phyloP scores from a whole-genome alignment of 805 yeast species.

The Candida awuae region DNA sequence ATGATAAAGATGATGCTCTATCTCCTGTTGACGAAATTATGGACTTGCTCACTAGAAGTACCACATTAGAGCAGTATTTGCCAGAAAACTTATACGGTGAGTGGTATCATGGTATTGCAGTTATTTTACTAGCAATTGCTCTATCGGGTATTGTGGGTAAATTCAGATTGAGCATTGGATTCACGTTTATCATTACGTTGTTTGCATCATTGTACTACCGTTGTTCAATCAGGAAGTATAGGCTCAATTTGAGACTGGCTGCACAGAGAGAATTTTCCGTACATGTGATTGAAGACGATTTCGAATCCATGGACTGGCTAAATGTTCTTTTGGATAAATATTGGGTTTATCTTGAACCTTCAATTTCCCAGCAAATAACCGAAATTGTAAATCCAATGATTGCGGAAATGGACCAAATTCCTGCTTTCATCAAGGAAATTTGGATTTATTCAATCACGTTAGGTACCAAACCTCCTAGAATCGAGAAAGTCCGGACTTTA shows the following conservation, averaged over 20 bases:
- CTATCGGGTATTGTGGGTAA: slow-evolving; percentile 76
- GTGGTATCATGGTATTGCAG: slow-evolving; percentile 89
- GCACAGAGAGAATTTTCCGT: slow-evolving; percentile 83
- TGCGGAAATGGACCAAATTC: slow-evolving; percentile 61
- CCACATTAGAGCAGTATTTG: slow-evolving; percentile 65
- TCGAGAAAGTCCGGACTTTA: slow-evolving; percentile 83
- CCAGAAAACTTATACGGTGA: slow-evolving; percentile 82
- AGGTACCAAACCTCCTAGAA: slow-evolving; percentile 93
- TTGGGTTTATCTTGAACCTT: slow-evolving; percentile 89
- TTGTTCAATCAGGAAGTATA: slow-evolving; percentile 71
- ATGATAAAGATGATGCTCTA: slow-evolving; percentile 62
- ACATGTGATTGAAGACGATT: slow-evolving; percentile 74
- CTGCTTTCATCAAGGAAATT: slow-evolving; percentile 73
- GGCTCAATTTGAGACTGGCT: slow-evolving; percentile 64
- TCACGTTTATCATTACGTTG: slow-evolving; percentile 65
- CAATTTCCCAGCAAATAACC: slow-evolving; percentile 74
- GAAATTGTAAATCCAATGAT: slow-evolving; percentile 79
- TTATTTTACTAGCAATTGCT: slow-evolving; percentile 57
- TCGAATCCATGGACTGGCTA: slow-evolving; percentile 94
- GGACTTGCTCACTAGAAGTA: slow-evolving; percentile 63
- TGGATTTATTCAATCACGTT: slow-evolving; percentile 85
- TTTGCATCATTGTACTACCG: slow-evolving; percentile 67
- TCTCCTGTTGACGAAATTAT: slow-evolving; percentile 61
- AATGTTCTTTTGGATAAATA: slow-evolving; percentile 83
- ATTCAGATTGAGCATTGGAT: slow-evolving; percentile 68